Evolutionary conservation across 352 stramenopile species (phyloP).

Genomic region (Globisporangium paroecandrum): DNA sequence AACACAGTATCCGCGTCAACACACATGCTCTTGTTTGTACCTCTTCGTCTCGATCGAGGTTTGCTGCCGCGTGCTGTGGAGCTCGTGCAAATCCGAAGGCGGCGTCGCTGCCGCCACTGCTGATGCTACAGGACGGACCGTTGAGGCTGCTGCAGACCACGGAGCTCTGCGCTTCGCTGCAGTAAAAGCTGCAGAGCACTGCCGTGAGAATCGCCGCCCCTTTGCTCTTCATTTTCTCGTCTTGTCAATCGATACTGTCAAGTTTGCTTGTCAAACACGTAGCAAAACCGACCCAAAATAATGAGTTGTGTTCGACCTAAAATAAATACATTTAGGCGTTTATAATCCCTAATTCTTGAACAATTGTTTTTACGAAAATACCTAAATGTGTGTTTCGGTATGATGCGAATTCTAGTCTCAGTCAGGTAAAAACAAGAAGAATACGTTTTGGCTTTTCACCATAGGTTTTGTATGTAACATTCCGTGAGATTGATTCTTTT

Average conservation of each 20-base stretch:
- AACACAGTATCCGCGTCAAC: neutral
- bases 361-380: no score
- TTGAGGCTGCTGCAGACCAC: conserved; percentile 60
- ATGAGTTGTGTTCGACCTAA: neutral
- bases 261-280: conserved; percentile 12
- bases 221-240: conserved; percentile 9
- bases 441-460: neutral
- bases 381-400: no score
- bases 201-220: conserved; percentile 13
- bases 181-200: conserved; percentile 2
- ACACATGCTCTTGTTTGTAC: conserved; percentile 8
- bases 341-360: neutral
- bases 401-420: neutral
- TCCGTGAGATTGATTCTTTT: neutral
- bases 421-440: neutral
- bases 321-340: neutral
- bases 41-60: conserved; percentile 44
- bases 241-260: conserved; percentile 4
- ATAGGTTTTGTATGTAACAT: neutral
- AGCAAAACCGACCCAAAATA: neutral
- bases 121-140: conserved; percentile 48
- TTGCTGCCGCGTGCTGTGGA: conserved; percentile 34
- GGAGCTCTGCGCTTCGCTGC: neutral
- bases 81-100: conserved; percentile 25
- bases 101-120: conserved; percentile 15